These are phyloP conservation scores for Ogataea angusta DNA, from an alignment of 805 yeast genomes.

Conservation along the genomic window DNA sequence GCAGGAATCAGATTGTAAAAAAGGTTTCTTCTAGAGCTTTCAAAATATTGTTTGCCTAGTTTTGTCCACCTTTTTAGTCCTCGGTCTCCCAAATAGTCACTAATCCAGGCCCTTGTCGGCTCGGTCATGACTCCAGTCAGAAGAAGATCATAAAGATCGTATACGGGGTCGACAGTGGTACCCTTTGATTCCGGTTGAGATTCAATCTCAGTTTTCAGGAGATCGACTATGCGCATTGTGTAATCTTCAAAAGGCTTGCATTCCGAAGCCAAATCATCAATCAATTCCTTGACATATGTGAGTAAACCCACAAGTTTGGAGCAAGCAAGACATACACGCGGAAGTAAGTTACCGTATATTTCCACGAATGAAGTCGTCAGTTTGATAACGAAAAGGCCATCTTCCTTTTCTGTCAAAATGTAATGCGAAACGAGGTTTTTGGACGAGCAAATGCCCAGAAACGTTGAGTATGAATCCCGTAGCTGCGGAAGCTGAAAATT, in stretches of 20 bases:
- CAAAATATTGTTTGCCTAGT: conserved; percentile 49
- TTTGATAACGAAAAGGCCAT: conserved; percentile 20
- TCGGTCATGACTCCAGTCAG: conserved; percentile 54
- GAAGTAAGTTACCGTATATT: conserved; percentile 28
- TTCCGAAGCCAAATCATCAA: conserved; percentile 29
- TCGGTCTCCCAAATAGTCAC: conserved; percentile 64
- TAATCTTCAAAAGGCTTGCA: conserved; percentile 38
- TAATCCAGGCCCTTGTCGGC: conserved; percentile 53
- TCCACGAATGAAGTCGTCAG: conserved; percentile 28
- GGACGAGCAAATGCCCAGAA: conserved; percentile 20
- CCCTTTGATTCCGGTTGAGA: conserved; percentile 14
- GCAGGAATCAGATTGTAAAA: conserved; percentile 52
- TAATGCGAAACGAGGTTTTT: conserved; percentile 25
- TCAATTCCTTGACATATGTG: conserved; percentile 33
- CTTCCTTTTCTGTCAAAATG: conserved; percentile 21
- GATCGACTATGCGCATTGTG: conserved; percentile 32
- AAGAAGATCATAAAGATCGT: conserved; percentile 45
- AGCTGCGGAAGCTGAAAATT: conserved; percentile 21
- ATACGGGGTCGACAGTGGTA: conserved; percentile 29
- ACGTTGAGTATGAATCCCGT: conserved; percentile 14
- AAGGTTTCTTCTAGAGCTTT: conserved; percentile 43
- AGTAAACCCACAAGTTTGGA: conserved; percentile 36
- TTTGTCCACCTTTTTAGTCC: conserved; percentile 56
- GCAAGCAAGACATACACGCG: conserved; percentile 33
- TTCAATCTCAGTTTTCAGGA: conserved; percentile 36